Base-by-base conservation (phyloP, 2,329 filamentous ascomycete genomes). In the Helotiales sp. region DNA sequence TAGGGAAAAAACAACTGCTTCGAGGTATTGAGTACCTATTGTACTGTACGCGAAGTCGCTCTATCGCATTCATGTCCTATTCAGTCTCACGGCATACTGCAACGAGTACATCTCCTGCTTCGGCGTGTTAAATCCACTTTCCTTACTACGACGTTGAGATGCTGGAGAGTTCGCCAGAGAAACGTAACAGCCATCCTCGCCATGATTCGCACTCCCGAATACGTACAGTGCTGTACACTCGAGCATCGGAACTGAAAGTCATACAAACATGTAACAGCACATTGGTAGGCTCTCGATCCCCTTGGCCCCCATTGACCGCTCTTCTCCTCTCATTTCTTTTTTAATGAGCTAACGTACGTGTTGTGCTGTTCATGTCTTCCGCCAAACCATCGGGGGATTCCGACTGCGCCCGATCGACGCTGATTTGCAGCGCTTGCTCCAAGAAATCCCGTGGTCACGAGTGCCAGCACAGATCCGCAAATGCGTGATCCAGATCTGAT, bases 361-460 rank as follows among this genome's bases (percentile, higher is more conserved):
- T n/a, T n/a, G n/a, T n/a, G n/a, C 27, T 25, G 27, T 44, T 25
- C 40, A 40, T 25, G 40, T 25, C 40, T 44, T 12, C 22, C 15
- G 15, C n/a, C 15, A n/a, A 27, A 10, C 31, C 29, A 31, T 22
- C 44, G 47, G 51, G 29, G 53, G 33, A 52, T 62, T 58, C 60
- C 60, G 58, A 54, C 38, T 60, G 60, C 60, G 60, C 60, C 60
- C 57, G 60, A 58, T 54, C n/a, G n/a, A 34, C 8, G 36, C 31
- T n/a, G 36, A 29, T 17, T 46, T 46, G 17, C 13, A 12, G n/a
- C n/a, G n/a, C n/a, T 15, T 30, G n/a, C 38, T 60, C 58, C 61
- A 56, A 61, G 33, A 55, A 51, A 8, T 59, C 47, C 61, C 61
- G 61, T 29, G 33, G 55, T 64, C 60, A 62, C 58, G 57, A 57